Evolutionary conservation across 202 grass and related monocot genomes (phyloP).

Genomic region (Tripidium arundinaceum): DNA sequence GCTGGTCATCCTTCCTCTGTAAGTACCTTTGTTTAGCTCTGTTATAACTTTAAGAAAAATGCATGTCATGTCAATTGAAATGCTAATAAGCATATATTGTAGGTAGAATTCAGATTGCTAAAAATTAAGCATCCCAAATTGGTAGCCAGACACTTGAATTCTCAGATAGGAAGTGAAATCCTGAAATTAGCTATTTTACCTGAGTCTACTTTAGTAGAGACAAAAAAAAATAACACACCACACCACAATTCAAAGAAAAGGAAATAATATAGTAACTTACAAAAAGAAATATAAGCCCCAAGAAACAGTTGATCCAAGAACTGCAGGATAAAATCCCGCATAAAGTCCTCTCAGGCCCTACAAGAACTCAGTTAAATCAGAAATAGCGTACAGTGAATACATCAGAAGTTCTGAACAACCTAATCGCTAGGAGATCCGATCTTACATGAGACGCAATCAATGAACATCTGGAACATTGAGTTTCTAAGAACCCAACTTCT

Average conservation of each 20-base stretch:
- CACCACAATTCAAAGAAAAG: not conserved
- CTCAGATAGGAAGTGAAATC: not conserved
- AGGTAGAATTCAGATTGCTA: constrained; percentile 14
- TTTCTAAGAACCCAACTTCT: constrained; percentile 2
- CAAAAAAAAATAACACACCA: not conserved
- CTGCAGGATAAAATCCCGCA: constrained; percentile 89
- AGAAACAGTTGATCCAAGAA: constrained; percentile 88
- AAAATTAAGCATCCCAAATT: not conserved
- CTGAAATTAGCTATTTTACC: not conserved
- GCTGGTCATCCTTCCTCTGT: constrained; percentile 50
- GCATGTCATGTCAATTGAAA: constrained; percentile 23
- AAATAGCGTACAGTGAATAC: constrained; percentile 16
- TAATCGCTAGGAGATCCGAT: not conserved
- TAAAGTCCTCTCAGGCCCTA: constrained; percentile 90
- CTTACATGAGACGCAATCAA: not conserved
- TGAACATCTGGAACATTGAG: not conserved
- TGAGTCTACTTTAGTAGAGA: not conserved
- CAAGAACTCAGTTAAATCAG: constrained; percentile 27
- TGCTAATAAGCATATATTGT: not conserved
- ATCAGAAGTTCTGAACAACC: not conserved
- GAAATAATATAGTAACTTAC: constrained; percentile 49
- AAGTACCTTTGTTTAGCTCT: constrained; percentile 84
- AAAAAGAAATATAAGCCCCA: constrained; percentile 99
- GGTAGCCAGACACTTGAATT: not conserved
- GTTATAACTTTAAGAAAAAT: constrained; percentile 61